These are phyloP conservation scores for Exophiala lecanii-corni DNA, from an alignment of 2,329 filamentous ascomycete genomes.

Conservation along the genomic window DNA sequence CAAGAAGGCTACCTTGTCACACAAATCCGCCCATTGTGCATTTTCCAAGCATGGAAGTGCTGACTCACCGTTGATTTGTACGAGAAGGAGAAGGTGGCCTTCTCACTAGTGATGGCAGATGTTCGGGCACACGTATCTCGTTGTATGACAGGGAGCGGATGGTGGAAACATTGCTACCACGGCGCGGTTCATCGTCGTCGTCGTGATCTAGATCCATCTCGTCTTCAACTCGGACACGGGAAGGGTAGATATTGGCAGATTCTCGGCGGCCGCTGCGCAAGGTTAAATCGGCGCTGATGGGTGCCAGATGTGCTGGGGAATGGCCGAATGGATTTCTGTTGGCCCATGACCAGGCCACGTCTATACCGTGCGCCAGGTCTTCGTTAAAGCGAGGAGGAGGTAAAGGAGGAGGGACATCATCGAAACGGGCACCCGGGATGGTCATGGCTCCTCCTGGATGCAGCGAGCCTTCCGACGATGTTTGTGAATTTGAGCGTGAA, in stretches of 20 bases:
- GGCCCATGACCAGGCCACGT: slow-evolving; percentile 60
- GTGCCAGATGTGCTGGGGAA: slow-evolving; percentile 32
- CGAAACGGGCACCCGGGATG: slow-evolving; percentile 53
- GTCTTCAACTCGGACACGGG: slow-evolving; percentile 29
- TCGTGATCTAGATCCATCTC: slow-evolving; percentile 38
- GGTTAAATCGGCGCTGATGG: slow-evolving; percentile 48
- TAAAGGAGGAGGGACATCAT: slow-evolving; percentile 56
- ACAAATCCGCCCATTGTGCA: neutral
- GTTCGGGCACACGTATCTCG: slow-evolving; percentile 48
- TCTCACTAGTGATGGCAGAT: slow-evolving; percentile 62
- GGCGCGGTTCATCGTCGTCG: slow-evolving; percentile 32
- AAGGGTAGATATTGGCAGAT: slow-evolving; percentile 26
- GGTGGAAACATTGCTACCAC: slow-evolving; percentile 32
- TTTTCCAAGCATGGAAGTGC: slow-evolving; percentile 2
- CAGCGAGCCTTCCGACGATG: slow-evolving; percentile 38
- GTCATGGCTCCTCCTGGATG: slow-evolving; percentile 54
- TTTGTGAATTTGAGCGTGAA: slow-evolving; percentile 35
- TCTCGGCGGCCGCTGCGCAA: slow-evolving; percentile 43
- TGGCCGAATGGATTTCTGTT: slow-evolving; percentile 49
- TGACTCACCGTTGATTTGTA: slow-evolving; percentile 26
- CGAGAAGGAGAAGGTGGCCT: slow-evolving; percentile 21
- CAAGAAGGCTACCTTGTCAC: too few relatives aligned
- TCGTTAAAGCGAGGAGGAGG: slow-evolving; percentile 58
- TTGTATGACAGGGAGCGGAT: slow-evolving; percentile 13
- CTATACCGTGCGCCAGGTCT: slow-evolving; percentile 53